A percentile compares a stretch with the other conserved stretches of the same genome.
Evolutionary conservation across 2,329 filamentous ascomycete genomes (phyloP).

Genomic region (Pseudocercospora ulei): DNA sequence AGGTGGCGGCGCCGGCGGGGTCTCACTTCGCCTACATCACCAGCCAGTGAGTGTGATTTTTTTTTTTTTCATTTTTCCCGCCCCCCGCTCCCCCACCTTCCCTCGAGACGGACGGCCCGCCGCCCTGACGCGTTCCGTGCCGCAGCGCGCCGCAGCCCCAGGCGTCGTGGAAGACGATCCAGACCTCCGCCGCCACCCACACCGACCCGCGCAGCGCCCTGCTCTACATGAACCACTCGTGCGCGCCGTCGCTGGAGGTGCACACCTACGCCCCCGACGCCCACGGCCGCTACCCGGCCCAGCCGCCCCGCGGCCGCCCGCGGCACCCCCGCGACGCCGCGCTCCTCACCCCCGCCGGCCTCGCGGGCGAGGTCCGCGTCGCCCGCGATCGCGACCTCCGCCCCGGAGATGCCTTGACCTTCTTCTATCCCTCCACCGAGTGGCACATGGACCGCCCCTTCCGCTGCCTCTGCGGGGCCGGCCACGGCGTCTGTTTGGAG

Average conservation of each 20-base stretch:
- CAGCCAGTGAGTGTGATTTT: too few species aligned
- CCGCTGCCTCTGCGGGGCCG: conserved; percentile 38
- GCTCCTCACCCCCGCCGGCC: conserved; percentile 14
- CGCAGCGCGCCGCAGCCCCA: conserved; percentile 36
- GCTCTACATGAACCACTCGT: conserved; percentile 51
- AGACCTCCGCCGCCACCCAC: conserved; percentile 43
- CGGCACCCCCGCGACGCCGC: conserved; percentile 19
- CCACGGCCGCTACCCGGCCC: conserved; percentile 24
- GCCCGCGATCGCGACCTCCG: conserved; percentile 35
- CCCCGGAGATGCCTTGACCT: conserved; percentile 39
- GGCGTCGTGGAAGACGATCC: conserved; percentile 46
- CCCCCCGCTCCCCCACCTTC: too few species aligned
- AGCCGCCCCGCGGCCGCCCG: conserved; percentile 19
- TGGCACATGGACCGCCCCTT: conserved; percentile 44
- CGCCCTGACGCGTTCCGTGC: too few species aligned
- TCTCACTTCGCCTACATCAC: conserved; percentile 46
- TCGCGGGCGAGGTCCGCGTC: conserved; percentile 24
- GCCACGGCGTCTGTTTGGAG: conserved; percentile 34
- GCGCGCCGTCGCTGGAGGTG: conserved; percentile 44
- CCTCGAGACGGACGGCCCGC: too few species aligned
- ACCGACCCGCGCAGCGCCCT: conserved; percentile 51
- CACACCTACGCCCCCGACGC: conserved; percentile 38
- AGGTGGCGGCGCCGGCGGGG: conserved; percentile 44
- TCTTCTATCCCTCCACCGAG: conserved; percentile 45
- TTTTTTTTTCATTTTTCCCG: too few species aligned